Evolutionary conservation across 352 stramenopile genomes (phyloP), one percentile per base, ranked within the genome.

Genomic region (Phytopythium mirpurense): DNA sequence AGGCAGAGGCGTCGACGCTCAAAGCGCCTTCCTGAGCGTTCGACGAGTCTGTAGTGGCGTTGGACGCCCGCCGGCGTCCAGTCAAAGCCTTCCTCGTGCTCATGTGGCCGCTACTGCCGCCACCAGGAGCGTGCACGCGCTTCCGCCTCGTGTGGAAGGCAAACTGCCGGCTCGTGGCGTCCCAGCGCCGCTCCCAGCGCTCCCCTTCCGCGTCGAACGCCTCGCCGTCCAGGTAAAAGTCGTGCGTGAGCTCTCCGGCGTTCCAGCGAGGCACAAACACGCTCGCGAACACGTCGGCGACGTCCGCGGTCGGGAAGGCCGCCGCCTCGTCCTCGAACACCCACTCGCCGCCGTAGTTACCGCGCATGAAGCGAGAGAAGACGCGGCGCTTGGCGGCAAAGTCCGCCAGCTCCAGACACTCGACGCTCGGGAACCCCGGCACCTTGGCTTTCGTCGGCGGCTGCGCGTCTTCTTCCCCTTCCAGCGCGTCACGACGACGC

Each of bases 201-300:
- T 60, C 48, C 2, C 67, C 63, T n/a, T 76, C 62, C 18, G 72
- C 68, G 29, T 66, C 54, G 29, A 84, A 84, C 12, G 38, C 56
- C 29, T 80, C 68, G 10, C 76, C 70, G 46, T 84, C 73, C 56
- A 76, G 82, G 45, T 80, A 82, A 46, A 80, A 82, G 26, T 84
- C 73, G 45, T 76, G 80, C 6, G 68, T 75, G 36, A 84, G 45
- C 31, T 70, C 32, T 0, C 73, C 73, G 14, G 46, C 48, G 34
- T 84, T 84, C 73, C 73, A 84, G 3, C 64, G 61, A 11, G 70
- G 68, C 10, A 84, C 43, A 40, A 84, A 84, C 15, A 73, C 51
- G 5, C 53, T 38, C 12, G 64, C 47, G 44, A 84, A 84, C 9
- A 82, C 61, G 1, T 70, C 54, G 59, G 74, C 66, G 9, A 63